Evolutionary conservation across 257 asterid species (phyloP).

Genomic region (Capsicum baccatum): DNA sequence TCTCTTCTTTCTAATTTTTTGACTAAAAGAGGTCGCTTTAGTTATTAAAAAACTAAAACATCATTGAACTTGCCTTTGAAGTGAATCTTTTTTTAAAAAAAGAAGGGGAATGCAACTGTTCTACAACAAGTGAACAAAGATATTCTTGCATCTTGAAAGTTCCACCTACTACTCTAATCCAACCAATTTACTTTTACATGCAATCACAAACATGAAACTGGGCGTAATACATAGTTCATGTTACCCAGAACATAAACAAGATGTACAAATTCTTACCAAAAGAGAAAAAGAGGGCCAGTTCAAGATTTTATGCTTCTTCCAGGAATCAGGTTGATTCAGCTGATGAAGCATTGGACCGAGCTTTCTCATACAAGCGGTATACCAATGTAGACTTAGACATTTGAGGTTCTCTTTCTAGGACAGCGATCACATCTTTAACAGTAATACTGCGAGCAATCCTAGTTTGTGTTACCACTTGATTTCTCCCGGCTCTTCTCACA

Average conservation of each 20-base stretch:
- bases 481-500: constrained; percentile 62
- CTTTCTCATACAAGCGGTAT: constrained; percentile 66
- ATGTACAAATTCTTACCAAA: background rate
- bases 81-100: background rate
- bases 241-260: constrained; percentile 4
- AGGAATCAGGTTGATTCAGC: constrained; percentile 38
- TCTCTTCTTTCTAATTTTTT: background rate
- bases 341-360: constrained; percentile 41
- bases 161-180: constrained; percentile 19
- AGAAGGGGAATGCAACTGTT: background rate
- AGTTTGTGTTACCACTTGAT: constrained; percentile 55
- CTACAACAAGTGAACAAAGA: background rate
- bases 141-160: constrained; percentile 12
- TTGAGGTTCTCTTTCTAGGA: constrained; percentile 94
- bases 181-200: constrained; percentile 14
- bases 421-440: constrained; percentile 80
- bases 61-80: constrained; percentile 6
- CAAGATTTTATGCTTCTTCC: background rate
- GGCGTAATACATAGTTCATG: background rate
- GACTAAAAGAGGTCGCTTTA: background rate
- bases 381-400: constrained; percentile 75
- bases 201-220: background rate
- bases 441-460: constrained; percentile 65
- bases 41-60: background rate
- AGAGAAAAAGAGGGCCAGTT: background rate